These are phyloP conservation scores for Ampelomyces quisqualis DNA, from an alignment of 2,329 filamentous ascomycete genomes.

Conservation along the genomic window DNA sequence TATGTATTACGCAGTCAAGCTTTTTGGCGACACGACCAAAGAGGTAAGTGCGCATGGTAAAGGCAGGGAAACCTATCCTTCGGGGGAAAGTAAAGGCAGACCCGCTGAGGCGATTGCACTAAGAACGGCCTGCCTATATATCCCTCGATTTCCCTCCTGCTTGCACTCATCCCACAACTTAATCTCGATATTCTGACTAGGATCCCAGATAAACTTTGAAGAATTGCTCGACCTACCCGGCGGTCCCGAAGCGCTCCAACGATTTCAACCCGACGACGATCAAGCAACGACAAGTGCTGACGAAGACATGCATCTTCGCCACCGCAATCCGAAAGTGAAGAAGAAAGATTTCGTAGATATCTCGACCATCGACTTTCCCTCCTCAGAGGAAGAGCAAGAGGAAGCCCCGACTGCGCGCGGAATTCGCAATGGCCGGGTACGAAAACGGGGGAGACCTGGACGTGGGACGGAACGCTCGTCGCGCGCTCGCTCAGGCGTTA, in stretches of 20 bases:
- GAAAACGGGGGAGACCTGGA: slow-evolving; percentile 7
- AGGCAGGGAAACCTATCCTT: not conserved
- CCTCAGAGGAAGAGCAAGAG: slow-evolving; percentile 33
- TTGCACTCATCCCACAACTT: not conserved
- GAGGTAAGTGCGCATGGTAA: slow-evolving; percentile 42
- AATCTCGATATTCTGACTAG: slow-evolving; percentile 1
- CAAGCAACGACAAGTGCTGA: slow-evolving; percentile 13
- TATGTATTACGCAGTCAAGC: slow-evolving; percentile 46
- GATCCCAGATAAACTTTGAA: slow-evolving; percentile 49
- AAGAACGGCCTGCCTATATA: not conserved
- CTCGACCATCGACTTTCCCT: slow-evolving; percentile 30
- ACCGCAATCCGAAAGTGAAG: slow-evolving; percentile 13
- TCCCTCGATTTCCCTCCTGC: not conserved
- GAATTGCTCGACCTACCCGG: slow-evolving; percentile 49
- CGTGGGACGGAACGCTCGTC: slow-evolving; percentile 12
- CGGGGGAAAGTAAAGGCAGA: not conserved
- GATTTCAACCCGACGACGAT: slow-evolving; percentile 39
- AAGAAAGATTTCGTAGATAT: slow-evolving; percentile 33
- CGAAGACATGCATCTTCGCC: slow-evolving; percentile 31
- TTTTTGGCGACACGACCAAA: slow-evolving; percentile 44
- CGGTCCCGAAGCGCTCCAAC: slow-evolving; percentile 50
- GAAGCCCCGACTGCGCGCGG: slow-evolving; percentile 5
- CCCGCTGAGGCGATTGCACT: not conserved
- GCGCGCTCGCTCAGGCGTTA: slow-evolving; percentile 17
- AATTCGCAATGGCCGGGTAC: slow-evolving; percentile 20